Percentiles rank a stretch among this genome's conserved stretches.
phyloP scores from a whole-genome alignment of 805 yeast species.

The Myxozyma udenii region DNA sequence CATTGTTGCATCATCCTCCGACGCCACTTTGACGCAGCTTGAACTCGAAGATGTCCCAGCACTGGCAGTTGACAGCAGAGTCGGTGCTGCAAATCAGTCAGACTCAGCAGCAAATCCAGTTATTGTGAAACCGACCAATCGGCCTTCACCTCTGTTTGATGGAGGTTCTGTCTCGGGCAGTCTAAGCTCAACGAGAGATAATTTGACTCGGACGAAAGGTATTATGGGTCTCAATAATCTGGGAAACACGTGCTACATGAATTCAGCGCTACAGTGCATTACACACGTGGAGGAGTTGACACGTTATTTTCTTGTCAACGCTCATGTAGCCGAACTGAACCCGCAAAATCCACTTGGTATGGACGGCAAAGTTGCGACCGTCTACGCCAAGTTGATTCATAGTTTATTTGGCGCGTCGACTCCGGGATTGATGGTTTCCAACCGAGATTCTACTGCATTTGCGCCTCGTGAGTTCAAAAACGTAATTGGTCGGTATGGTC shows the following conservation, averaged over 20 bases:
- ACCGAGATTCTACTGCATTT: slow-evolving; percentile 22
- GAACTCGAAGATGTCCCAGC: slow-evolving; percentile 10
- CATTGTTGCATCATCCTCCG: slow-evolving; percentile 1
- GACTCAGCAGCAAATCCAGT: slow-evolving; percentile 13
- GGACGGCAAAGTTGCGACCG: slow-evolving; percentile 72
- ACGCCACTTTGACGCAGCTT: slow-evolving; percentile 7
- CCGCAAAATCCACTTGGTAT: slow-evolving; percentile 78
- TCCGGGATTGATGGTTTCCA: not conserved
- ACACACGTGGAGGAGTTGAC: slow-evolving; percentile 81
- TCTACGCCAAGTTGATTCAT: slow-evolving; percentile 68
- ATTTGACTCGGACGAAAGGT: slow-evolving; percentile 44
- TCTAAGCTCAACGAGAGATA: slow-evolving; percentile 1
- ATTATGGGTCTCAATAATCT: slow-evolving; percentile 62
- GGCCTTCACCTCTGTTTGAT: not conserved
- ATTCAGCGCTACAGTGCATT: slow-evolving; percentile 86
- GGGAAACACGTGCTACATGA: slow-evolving; percentile 94
- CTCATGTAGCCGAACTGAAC: slow-evolving; percentile 66
- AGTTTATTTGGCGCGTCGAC: slow-evolving; percentile 45
- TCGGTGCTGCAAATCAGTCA: slow-evolving; percentile 12
- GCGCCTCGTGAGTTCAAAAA: slow-evolving; percentile 77
- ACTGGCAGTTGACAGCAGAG: slow-evolving; percentile 19
- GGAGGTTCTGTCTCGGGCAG: slow-evolving; percentile 3
- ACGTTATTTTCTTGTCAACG: slow-evolving; percentile 64
- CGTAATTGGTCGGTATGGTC: slow-evolving; percentile 73
- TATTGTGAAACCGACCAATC: not conserved